These are phyloP conservation scores for Suhomyces guaymorum DNA, from an alignment of 1,139 yeast species.

Conservation along the genomic window DNA sequence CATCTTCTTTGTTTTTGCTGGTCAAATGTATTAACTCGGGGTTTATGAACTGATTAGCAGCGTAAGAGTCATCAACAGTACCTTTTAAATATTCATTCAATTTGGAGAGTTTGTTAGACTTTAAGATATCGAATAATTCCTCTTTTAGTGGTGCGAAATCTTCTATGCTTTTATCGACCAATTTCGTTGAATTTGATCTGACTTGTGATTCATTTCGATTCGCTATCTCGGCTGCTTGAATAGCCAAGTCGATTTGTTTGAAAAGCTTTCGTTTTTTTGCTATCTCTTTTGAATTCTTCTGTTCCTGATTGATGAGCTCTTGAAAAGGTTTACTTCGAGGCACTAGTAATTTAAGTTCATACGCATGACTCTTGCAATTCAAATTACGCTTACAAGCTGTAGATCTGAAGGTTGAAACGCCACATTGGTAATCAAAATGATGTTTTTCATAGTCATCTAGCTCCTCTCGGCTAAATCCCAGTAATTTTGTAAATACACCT, in stretches of 20 bases:
- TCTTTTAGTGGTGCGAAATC: too few relatives aligned
- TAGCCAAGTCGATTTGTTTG: constrained; percentile 3
- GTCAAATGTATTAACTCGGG: too few relatives aligned
- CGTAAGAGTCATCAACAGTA: too few relatives aligned
- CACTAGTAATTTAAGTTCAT: constrained; percentile 13
- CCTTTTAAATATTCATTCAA: too few relatives aligned
- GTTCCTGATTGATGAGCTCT: constrained; percentile 8
- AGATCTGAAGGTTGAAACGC: constrained; percentile 16
- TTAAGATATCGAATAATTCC: constrained; percentile 1
- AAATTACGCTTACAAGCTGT: constrained; percentile 17
- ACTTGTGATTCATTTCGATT: too few relatives aligned
- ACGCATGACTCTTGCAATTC: constrained; percentile 18
- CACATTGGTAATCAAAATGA: constrained; percentile 22
- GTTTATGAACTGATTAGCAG: too few relatives aligned
- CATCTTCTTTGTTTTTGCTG: too few relatives aligned
- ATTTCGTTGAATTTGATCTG: too few relatives aligned
- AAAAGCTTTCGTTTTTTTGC: constrained; percentile 5
- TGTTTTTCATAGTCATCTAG: constrained; percentile 6
- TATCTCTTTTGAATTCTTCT: neutral
- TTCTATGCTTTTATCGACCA: too few relatives aligned
- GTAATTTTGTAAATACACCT: too few relatives aligned
- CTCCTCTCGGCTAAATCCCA: constrained; percentile 3
- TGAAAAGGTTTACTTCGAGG: constrained; percentile 17
- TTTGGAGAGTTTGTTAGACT: too few relatives aligned
- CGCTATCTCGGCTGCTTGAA: neutral